Base-by-base conservation (phyloP, 495 filamentous ascomycete species). In the Talaromyces proteolyticus region DNA sequence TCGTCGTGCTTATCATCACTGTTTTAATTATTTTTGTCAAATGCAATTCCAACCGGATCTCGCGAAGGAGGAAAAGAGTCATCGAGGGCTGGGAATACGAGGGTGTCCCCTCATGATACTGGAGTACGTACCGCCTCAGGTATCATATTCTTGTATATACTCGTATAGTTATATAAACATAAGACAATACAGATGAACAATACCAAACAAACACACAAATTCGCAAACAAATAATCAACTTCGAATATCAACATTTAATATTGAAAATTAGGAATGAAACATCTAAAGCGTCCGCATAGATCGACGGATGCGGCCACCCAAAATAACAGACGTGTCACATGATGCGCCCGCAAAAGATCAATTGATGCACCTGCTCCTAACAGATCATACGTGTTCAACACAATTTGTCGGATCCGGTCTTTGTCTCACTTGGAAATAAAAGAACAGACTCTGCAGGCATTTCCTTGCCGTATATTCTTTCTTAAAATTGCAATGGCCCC, bases 61-160 rank as follows among this genome's bases (percentile, higher is more conserved):
- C 69, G 23, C 68, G 72, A 42, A 68, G 74, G 41, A 65, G 75
- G 45, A 75, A 70, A 60, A 75, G 72, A 53, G 59, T 67, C 6
- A 75, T 73, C 37, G 72, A 75, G 38, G 80, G 81, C 0, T 82
- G 80, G 77, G 78, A 83, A 38, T 86, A 86, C 64, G 82, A 86
- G 55, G 82, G 82, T 17, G 79, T 86, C 26, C 81, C 82, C 25
- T 72, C 70, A n/a, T 75, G 49, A 60, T 47, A 10, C 39, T 8
- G 11, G 3, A 8, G 12, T 14, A 16, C n/a, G 14, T 16, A 45
- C 29, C 29, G 43, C 29, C 11, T 29, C 21, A 24, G 29, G 29
- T 47, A 47, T 17, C 2, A 22, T 38, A 24, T 39, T 21, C 1
- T 34, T 14, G 14, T 34, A 10, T 34, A 14, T 34, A 14, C n/a